Evolutionary conservation across 2,329 filamentous ascomycete species (phyloP).

Genomic region (Aureobasidium sp.): DNA sequence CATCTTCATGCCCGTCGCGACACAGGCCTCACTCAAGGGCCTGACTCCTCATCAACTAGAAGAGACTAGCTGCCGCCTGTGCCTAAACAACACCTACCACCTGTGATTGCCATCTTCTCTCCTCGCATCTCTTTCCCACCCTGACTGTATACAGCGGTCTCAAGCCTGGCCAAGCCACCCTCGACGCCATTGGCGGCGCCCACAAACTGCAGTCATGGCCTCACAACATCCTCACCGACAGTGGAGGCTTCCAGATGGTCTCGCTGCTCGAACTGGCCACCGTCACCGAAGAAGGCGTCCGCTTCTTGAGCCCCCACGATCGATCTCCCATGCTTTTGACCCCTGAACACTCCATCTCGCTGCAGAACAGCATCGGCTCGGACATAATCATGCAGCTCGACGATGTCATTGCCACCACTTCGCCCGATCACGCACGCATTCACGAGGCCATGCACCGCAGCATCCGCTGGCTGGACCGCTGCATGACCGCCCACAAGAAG

Average conservation of each 20-base stretch:
- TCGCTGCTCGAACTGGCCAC: constrained; percentile 87
- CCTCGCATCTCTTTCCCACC: neutral
- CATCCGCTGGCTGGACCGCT: constrained; percentile 91
- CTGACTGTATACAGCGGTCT: constrained; percentile 48
- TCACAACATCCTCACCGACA: constrained; percentile 79
- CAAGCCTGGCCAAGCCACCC: constrained; percentile 83
- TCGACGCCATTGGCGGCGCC: constrained; percentile 82
- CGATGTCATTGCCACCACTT: constrained; percentile 94
- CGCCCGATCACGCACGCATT: constrained; percentile 80
- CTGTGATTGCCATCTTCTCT: constrained; percentile 36
- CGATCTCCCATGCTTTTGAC: constrained; percentile 93
- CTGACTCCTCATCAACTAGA: constrained; percentile 87
- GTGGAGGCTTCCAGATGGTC: constrained; percentile 87
- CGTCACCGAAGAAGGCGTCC: constrained; percentile 90
- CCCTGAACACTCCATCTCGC: constrained; percentile 88
- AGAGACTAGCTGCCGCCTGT: constrained; percentile 79
- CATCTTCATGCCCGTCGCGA: constrained; percentile 97
- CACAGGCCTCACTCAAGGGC: constrained; percentile 90
- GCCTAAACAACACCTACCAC: constrained; percentile 97
- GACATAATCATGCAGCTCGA: constrained; percentile 99
- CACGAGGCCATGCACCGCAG: constrained; percentile 91
- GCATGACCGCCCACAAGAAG: constrained; percentile 80
- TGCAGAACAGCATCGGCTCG: constrained; percentile 95
- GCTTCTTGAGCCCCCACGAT: constrained; percentile 93
- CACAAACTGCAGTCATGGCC: constrained; percentile 94